A percentile compares a stretch with the other conserved stretches of the same genome.
These are phyloP conservation scores for Cicer pinnatifidum DNA, from an alignment of 306 rosid species.

Conservation along the genomic window DNA sequence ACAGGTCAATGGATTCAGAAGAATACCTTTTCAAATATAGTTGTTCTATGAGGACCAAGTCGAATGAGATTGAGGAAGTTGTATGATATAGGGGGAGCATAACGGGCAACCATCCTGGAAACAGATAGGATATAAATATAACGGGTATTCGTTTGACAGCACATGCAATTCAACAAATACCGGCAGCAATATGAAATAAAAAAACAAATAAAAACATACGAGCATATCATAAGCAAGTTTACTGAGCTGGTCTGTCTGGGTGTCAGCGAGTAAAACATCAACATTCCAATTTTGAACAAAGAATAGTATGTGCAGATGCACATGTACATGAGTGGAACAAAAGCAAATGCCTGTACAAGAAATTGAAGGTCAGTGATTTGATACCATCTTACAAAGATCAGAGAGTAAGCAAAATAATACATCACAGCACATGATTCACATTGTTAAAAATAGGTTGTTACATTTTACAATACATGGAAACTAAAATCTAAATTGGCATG, in stretches of 20 bases:
- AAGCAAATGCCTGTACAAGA: slow-evolving; percentile 76
- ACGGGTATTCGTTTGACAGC: slow-evolving; percentile 29
- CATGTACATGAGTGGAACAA: slow-evolving; percentile 96
- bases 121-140: slow-evolving; percentile 40
- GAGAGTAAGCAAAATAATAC: slow-evolving; percentile 21
- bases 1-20: slow-evolving; percentile 18
- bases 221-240: slow-evolving; percentile 98
- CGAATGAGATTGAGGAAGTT: slow-evolving; percentile 92
- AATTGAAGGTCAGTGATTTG: slow-evolving; percentile 43
- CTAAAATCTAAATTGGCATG: slow-evolving; percentile 5
- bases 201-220: slow-evolving; percentile 62
- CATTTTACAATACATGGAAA: slow-evolving; percentile 1
- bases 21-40: slow-evolving; percentile 84
- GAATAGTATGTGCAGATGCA: slow-evolving; percentile 98
- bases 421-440: slow-evolving; percentile 27
- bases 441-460: slow-evolving; percentile 27
- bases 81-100: slow-evolving; percentile 96
- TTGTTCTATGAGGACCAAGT: slow-evolving; percentile 54
- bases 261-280: slow-evolving; percentile 90
- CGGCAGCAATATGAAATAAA: background rate
- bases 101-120: slow-evolving; percentile 94
- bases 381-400: slow-evolving; percentile 38
- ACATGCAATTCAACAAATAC: slow-evolving; percentile 24
- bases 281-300: slow-evolving; percentile 86
- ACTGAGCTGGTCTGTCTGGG: slow-evolving; percentile 98